Evolutionary conservation across 768 basidiomycete species (phyloP).

Genomic region (Tylopilus sp.): DNA sequence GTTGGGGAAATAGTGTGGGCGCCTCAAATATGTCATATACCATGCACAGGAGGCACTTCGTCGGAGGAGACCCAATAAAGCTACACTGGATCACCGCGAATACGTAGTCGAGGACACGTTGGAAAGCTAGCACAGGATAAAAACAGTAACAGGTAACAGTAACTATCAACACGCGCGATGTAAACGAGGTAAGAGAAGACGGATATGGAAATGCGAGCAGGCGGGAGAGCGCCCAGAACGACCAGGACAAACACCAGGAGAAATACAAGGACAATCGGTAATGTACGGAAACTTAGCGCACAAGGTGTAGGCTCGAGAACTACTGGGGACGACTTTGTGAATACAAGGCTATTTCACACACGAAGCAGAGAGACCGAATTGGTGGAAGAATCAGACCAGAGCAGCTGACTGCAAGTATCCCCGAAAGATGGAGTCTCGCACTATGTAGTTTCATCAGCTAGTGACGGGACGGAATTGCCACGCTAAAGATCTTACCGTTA

Average conservation of each 20-base stretch:
- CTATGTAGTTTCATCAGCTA: constrained; percentile 32
- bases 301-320: neutral
- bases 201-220: constrained; percentile 9
- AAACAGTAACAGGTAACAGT: constrained; percentile 13
- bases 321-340: neutral
- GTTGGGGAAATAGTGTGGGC: neutral
- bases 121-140: constrained; percentile 8
- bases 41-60: constrained; percentile 8
- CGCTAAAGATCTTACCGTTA: constrained; percentile 52
- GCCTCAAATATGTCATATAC: constrained; percentile 1
- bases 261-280: neutral
- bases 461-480: neutral
- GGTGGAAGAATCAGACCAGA: constrained; percentile 45
- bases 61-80: constrained; percentile 24
- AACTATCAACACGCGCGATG: constrained; percentile 7
- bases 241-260: neutral
- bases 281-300: constrained; percentile 2
- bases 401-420: constrained; percentile 72
- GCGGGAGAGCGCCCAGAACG: neutral
- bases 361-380: neutral
- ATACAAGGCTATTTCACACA: constrained; percentile 4
- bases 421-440: constrained; percentile 73
- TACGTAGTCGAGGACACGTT: neutral
- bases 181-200: neutral
- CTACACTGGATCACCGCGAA: neutral